Evolutionary conservation across 192 early-diverging fungal genomes (phyloP).

Genomic region (Linnemannia hyalina): DNA sequence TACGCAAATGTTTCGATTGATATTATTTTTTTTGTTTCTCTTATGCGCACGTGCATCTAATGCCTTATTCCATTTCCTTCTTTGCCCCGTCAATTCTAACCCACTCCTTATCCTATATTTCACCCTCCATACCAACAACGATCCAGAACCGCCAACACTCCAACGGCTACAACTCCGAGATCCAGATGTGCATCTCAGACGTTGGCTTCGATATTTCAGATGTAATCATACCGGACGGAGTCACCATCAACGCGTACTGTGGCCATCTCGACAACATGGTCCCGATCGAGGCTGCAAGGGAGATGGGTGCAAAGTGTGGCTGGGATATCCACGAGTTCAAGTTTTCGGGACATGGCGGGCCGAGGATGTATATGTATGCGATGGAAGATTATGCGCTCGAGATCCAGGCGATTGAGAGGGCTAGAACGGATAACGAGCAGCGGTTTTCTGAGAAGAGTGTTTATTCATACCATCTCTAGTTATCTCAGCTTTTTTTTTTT

Average conservation of each 20-base stretch:
- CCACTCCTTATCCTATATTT: slow-evolving; percentile 11
- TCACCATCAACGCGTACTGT: slow-evolving; percentile 39
- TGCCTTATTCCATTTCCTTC: neutral
- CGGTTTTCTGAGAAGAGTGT: slow-evolving; percentile 9
- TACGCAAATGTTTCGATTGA: neutral
- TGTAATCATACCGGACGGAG: slow-evolving; percentile 8
- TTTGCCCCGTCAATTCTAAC: neutral
- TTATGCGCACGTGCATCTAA: neutral
- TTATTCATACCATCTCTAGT: neutral
- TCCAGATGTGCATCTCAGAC: slow-evolving; percentile 52
- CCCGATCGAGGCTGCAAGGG: slow-evolving; percentile 38
- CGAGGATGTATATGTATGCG: slow-evolving; percentile 47
- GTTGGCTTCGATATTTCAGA: slow-evolving; percentile 38
- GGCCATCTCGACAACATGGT: slow-evolving; percentile 41
- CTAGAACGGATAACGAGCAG: neutral
- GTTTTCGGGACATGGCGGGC: slow-evolving; percentile 47
- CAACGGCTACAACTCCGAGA: slow-evolving; percentile 51
- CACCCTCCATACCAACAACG: neutral
- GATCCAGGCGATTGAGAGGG: neutral
- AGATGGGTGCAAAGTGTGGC: slow-evolving; percentile 34
- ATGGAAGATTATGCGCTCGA: slow-evolving; percentile 45
- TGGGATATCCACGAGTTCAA: slow-evolving; percentile 50
- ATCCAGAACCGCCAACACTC: slow-evolving; percentile 50
- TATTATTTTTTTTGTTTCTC: neutral
- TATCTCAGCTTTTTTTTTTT: neutral